phyloP scores from a whole-genome alignment of 257 asterid genomes.

The Rehmannia glutinosa region DNA sequence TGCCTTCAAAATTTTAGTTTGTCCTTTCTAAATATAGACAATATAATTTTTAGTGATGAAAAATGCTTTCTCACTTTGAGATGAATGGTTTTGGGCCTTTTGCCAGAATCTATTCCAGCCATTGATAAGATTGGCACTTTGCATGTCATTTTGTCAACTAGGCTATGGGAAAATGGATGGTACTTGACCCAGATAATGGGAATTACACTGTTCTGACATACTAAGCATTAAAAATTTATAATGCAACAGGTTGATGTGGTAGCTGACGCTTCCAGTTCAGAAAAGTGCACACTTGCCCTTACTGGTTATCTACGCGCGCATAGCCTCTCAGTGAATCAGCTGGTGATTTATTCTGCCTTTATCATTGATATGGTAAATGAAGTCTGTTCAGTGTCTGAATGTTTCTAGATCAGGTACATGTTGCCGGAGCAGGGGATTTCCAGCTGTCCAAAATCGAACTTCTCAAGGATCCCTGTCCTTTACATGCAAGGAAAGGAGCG shows the following conservation, averaged over 20 bases:
- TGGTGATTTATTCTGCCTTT: constrained; percentile 53
- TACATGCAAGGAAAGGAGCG: constrained; percentile 57
- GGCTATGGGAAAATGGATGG: neutral
- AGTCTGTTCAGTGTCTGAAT: constrained; percentile 27
- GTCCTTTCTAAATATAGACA: neutral
- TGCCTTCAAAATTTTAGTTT: neutral
- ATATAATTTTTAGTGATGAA: neutral
- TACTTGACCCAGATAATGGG: too few relatives aligned
- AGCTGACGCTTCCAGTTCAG: constrained; percentile 42
- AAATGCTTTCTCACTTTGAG: neutral
- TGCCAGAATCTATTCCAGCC: too few relatives aligned
- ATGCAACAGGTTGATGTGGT: constrained; percentile 55
- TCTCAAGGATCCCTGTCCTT: constrained; percentile 79
- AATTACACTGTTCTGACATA: neutral
- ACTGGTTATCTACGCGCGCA: constrained; percentile 85
- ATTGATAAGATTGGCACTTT: too few relatives aligned
- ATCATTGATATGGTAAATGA: constrained; percentile 5
- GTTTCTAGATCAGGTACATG: constrained; percentile 71
- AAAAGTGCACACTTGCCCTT: constrained; percentile 63
- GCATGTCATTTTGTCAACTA: too few relatives aligned
- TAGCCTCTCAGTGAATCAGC: constrained; percentile 78
- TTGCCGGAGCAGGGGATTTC: constrained; percentile 97
- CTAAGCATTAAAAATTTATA: neutral
- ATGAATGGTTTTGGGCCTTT: neutral
- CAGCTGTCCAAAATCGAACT: constrained; percentile 79